Evolutionary conservation across 148 eudicot genomes (phyloP).

Genomic region (Nepenthes mirabilis): DNA sequence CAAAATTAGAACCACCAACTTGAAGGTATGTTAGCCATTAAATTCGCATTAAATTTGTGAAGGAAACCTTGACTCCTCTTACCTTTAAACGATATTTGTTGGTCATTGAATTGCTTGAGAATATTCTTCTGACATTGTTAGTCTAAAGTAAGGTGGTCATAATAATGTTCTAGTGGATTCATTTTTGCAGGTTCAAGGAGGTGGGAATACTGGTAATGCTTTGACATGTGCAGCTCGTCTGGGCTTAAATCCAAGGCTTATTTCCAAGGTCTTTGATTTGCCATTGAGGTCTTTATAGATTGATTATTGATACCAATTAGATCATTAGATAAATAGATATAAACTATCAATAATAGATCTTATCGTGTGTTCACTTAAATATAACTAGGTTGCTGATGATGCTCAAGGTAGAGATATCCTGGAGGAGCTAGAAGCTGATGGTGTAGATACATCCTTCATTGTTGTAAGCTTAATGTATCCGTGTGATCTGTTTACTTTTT

Average conservation of each 20-base stretch:
- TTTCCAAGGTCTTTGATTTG: conserved; percentile 48
- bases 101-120: too few relatives aligned
- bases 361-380: neutral
- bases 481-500: too few relatives aligned
- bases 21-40: conserved; percentile 35
- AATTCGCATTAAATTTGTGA: neutral
- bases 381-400: conserved; percentile 75
- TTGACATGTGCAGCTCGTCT: conserved; percentile 79
- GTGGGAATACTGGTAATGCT: conserved; percentile 77
- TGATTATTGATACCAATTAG: neutral
- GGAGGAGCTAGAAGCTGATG: conserved; percentile 78
- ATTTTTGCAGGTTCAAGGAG: conserved; percentile 57
- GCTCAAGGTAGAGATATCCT: conserved; percentile 78
- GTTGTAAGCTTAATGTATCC: conserved; percentile 34
- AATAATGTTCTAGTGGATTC: neutral
- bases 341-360: neutral
- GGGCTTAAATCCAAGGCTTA: conserved; percentile 48
- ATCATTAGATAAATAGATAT: neutral
- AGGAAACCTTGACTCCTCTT: too few relatives aligned
- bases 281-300: neutral
- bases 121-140: too few relatives aligned
- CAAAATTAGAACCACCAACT: conserved; percentile 82
- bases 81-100: too few relatives aligned
- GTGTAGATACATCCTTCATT: conserved; percentile 75
- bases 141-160: too few relatives aligned